These are phyloP conservation scores for Phytophthora ramorum DNA, from an alignment of 352 stramenopile species.

Conservation along the genomic window DNA sequence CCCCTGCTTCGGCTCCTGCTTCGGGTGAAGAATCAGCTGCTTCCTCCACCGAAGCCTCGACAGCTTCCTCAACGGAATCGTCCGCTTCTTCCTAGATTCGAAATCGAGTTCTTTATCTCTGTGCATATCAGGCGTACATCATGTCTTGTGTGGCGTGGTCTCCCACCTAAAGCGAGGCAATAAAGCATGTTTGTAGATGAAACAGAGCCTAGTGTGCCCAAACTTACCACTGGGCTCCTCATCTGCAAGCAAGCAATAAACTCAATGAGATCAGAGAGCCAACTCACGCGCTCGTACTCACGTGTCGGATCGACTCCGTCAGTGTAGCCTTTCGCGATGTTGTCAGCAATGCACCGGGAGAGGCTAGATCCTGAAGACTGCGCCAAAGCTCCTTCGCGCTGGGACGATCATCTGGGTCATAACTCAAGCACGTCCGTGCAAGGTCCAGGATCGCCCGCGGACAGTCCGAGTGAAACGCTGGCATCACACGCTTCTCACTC, in stretches of 20 bases:
- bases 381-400: conserved; percentile 59
- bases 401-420: conserved; percentile 50
- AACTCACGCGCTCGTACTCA: conserved; percentile 30
- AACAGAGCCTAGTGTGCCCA: conserved; percentile 12
- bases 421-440: conserved; percentile 50
- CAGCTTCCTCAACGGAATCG: conserved; percentile 7
- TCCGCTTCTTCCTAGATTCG: conserved; percentile 30
- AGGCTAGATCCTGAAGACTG: conserved; percentile 25
- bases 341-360: conserved; percentile 26
- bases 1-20: conserved; percentile 4
- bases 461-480: conserved; percentile 47
- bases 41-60: conserved; percentile 1
- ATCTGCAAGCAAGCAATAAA: conserved; percentile 11
- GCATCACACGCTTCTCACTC: conserved; percentile 45
- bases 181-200: conserved; percentile 45
- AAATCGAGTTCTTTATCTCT: conserved; percentile 40
- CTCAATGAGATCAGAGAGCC: conserved; percentile 1
- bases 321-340: conserved; percentile 31
- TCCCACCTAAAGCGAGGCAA: conserved; percentile 34
- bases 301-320: conserved; percentile 27
- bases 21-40: neutral
- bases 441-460: conserved; percentile 40
- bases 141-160: conserved; percentile 29
- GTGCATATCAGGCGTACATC: conserved; percentile 37
- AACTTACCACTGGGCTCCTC: conserved; percentile 7